These are phyloP conservation scores for Candida sp. DNA, from an alignment of 1,139 yeast species.

Conservation along the genomic window DNA sequence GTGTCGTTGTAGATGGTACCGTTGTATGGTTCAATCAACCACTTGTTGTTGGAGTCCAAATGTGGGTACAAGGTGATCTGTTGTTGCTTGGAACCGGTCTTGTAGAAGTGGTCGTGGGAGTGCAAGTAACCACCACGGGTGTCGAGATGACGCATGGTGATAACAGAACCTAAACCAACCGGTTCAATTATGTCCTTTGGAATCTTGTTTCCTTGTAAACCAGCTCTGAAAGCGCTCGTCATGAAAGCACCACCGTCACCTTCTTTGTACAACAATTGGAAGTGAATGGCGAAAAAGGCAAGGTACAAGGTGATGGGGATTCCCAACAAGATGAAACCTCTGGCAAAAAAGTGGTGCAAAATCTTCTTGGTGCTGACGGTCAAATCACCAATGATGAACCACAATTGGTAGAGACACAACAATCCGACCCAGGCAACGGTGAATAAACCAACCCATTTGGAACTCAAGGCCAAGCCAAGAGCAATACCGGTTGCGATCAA, in stretches of 20 bases:
- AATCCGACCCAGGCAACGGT: conserved; percentile 93
- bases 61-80: conserved; percentile 95
- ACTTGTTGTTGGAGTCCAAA: conserved; percentile 84
- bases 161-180: conserved; percentile 85
- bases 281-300: conserved; percentile 80
- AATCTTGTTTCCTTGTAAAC: conserved; percentile 70
- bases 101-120: conserved; percentile 85
- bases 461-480: conserved; percentile 85
- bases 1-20: conserved; percentile 50
- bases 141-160: conserved; percentile 80
- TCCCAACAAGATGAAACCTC: conserved; percentile 67
- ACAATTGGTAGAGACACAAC: conserved; percentile 74
- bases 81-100: conserved; percentile 95
- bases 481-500: conserved; percentile 78
- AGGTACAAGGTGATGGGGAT: conserved; percentile 74
- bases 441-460: conserved; percentile 98
- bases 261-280: conserved; percentile 67
- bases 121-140: conserved; percentile 97
- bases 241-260: conserved; percentile 93
- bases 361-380: conserved; percentile 56
- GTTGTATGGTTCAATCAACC: conserved; percentile 75
- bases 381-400: conserved; percentile 92
- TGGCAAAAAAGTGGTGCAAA: conserved; percentile 53
- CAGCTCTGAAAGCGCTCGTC: conserved; percentile 87
- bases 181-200: conserved; percentile 75